These are phyloP conservation scores for Monosporascus sp. DNA, from an alignment of 2,329 filamentous ascomycete species.

Conservation along the genomic window DNA sequence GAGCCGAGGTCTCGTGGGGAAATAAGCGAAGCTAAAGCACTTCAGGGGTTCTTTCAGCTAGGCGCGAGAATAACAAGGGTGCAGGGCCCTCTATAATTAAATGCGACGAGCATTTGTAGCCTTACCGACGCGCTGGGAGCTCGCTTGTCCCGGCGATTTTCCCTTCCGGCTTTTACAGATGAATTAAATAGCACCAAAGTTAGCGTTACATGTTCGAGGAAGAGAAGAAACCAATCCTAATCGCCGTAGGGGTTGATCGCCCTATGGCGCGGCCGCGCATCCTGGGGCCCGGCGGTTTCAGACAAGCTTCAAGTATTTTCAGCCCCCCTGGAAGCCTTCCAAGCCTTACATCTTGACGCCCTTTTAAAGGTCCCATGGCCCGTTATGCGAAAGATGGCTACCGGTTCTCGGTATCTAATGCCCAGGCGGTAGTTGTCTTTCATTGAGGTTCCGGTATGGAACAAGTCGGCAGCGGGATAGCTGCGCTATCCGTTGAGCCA, in stretches of 20 bases:
- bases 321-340: background rate
- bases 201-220: background rate
- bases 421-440: background rate
- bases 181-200: background rate
- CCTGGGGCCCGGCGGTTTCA: background rate
- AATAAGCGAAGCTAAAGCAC: no score
- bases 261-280: background rate
- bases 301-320: background rate
- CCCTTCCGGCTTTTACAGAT: background rate
- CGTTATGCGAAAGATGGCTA: background rate
- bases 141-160: background rate
- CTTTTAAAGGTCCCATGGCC: background rate
- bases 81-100: no score
- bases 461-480: constrained; percentile 3
- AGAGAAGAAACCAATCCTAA: background rate
- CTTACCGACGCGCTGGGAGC: no score
- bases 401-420: background rate
- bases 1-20: no score
- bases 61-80: no score
- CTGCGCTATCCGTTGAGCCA: constrained; percentile 6
- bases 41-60: no score
- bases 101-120: no score
- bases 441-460: background rate
- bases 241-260: background rate
- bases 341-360: background rate